Conservation (phyloP, 2,329 filamentous ascomycete species). For the Monosporascus sp. region DNA sequence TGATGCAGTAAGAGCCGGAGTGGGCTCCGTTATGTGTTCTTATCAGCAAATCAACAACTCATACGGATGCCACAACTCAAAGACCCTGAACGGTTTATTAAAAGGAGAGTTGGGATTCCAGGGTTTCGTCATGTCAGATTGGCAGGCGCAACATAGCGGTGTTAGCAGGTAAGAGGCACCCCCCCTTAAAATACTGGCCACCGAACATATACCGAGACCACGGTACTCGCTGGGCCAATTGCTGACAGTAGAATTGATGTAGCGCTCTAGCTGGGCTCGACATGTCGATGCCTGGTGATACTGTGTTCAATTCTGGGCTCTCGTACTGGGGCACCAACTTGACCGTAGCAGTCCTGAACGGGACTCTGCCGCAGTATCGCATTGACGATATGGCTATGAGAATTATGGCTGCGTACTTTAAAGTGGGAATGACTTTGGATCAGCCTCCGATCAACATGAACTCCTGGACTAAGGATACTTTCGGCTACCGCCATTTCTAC, state of each 20-base stretch:
- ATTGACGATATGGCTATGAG: constrained; percentile 89
- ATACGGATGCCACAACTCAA: constrained; percentile 75
- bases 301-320: constrained; percentile 64
- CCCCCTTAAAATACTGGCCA: not conserved
- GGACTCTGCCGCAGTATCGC: constrained; percentile 80
- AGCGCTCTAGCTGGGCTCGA: constrained; percentile 70
- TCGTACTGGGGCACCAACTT: constrained; percentile 85
- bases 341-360: constrained; percentile 82
- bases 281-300: constrained; percentile 88
- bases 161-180: constrained; percentile 32
- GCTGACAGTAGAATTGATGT: not conserved
- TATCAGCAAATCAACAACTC: constrained; percentile 80
- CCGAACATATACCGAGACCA: not conserved
- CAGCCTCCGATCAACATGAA: constrained; percentile 70
- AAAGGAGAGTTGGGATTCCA: constrained; percentile 80
- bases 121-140: constrained; percentile 77
- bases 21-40: constrained; percentile 60
- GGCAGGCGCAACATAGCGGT: constrained; percentile 70
- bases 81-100: constrained; percentile 68
- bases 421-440: constrained; percentile 52
- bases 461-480: constrained; percentile 78
- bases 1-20: constrained; percentile 64
- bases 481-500: constrained; percentile 61
- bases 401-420: constrained; percentile 68
- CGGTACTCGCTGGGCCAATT: not conserved